A percentile compares a stretch with the other conserved stretches of the same genome.
These are phyloP conservation scores for Tulasnella sp. DNA, from an alignment of 768 basidiomycete species.

Conservation along the genomic window DNA sequence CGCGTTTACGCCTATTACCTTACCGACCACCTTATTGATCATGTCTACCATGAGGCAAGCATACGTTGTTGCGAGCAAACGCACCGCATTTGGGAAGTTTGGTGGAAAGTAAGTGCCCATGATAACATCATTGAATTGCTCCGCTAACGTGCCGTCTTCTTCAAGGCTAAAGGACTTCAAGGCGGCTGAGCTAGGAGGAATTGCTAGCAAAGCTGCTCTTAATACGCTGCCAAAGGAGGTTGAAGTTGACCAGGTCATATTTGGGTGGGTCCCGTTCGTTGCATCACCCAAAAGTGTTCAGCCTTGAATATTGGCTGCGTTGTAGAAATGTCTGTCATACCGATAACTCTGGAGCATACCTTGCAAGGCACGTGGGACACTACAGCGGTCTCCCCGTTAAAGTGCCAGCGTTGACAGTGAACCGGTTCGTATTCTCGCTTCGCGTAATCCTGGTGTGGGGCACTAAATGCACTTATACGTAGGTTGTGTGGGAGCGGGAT, in stretches of 20 bases:
- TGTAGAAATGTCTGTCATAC: conserved; percentile 29
- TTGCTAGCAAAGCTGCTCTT: conserved; percentile 31
- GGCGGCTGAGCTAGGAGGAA: conserved; percentile 29
- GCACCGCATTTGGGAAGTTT: conserved; percentile 32
- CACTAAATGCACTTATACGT: not conserved
- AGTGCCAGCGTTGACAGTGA: conserved; percentile 31
- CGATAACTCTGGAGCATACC: conserved; percentile 31
- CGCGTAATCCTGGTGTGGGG: not conserved
- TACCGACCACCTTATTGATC: not conserved
- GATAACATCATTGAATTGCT: too few species aligned
- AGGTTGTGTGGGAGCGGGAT: conserved; percentile 33
- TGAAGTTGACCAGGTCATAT: conserved; percentile 31
- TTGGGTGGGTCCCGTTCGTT: conserved; percentile 25
- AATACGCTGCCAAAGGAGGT: conserved; percentile 28
- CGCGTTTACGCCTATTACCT: too few species aligned
- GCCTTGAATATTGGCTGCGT: not conserved
- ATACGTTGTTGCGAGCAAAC: conserved; percentile 27
- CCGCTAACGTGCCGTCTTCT: not conserved
- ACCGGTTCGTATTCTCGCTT: conserved; percentile 23
- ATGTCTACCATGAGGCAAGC: conserved; percentile 2
- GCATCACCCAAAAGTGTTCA: not conserved
- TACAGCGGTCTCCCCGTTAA: conserved; percentile 27
- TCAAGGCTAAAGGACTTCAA: conserved; percentile 27
- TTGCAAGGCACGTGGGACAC: conserved; percentile 33
- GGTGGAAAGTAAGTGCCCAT: conserved; percentile 27